phyloP scores from a whole-genome alignment of 2,329 filamentous ascomycete species.

The Calonectria hongkongensis region DNA sequence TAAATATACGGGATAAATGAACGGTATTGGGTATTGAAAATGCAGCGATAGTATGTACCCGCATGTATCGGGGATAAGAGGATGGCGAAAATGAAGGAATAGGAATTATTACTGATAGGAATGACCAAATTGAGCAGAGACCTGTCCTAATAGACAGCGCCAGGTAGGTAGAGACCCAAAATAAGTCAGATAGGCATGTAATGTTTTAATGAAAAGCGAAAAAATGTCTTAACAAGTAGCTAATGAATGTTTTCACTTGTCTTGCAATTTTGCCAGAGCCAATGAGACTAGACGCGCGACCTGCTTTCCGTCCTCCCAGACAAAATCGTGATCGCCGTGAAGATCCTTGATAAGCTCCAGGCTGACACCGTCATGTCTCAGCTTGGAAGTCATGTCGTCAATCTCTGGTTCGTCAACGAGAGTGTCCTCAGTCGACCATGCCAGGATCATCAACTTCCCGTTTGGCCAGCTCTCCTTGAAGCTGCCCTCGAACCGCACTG shows the following conservation, averaged over 20 bases:
- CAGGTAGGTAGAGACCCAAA: not conserved
- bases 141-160: not conserved
- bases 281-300: slow-evolving; percentile 69
- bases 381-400: slow-evolving; percentile 70
- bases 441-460: slow-evolving; percentile 62
- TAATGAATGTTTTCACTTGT: not conserved
- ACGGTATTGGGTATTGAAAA: not conserved
- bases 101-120: not conserved
- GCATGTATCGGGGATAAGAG: not conserved
- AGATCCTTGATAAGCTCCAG: slow-evolving; percentile 64
- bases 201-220: slow-evolving; percentile 45
- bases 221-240: not conserved
- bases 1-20: not conserved
- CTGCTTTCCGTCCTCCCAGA: slow-evolving; percentile 77
- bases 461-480: slow-evolving; percentile 64
- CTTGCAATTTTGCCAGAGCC: slow-evolving; percentile 50
- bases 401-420: slow-evolving; percentile 75
- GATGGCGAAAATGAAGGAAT: not conserved
- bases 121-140: not conserved
- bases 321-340: slow-evolving; percentile 76
- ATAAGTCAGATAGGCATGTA: slow-evolving; percentile 29
- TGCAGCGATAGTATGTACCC: not conserved
- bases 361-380: slow-evolving; percentile 63
- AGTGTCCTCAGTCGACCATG: slow-evolving; percentile 68
- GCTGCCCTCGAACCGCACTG: slow-evolving; percentile 65